Percentiles rank a stretch among this genome's conserved stretches.
phyloP scores from a whole-genome alignment of 192 early-diverging fungal species.

The Mortierella antarctica region DNA sequence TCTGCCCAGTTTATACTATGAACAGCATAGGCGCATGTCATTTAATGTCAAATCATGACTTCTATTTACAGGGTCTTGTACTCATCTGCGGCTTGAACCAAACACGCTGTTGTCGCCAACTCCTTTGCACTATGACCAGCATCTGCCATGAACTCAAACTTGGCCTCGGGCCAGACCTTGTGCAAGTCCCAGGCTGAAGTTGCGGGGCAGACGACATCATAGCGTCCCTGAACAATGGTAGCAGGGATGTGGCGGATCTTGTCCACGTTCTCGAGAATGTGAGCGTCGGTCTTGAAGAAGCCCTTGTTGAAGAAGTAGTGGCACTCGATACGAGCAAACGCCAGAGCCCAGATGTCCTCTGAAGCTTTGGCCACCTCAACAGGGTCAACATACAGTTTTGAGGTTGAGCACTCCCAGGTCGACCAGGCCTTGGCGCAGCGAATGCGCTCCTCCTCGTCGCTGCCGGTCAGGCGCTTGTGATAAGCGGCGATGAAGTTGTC shows the following conservation, averaged over 20 bases:
- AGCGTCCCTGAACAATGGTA: slow-evolving; percentile 65
- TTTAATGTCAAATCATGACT: too few species aligned
- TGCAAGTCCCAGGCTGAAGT: slow-evolving; percentile 54
- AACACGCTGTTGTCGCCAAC: slow-evolving; percentile 54
- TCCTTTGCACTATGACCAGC: slow-evolving; percentile 77
- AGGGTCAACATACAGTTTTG: slow-evolving; percentile 62
- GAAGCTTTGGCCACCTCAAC: slow-evolving; percentile 67
- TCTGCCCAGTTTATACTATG: too few species aligned
- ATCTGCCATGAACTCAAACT: slow-evolving; percentile 70
- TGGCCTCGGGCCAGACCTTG: slow-evolving; percentile 71
- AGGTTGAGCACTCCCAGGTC: slow-evolving; percentile 68
- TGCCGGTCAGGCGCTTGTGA: slow-evolving; percentile 70
- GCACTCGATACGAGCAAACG: slow-evolving; percentile 79
- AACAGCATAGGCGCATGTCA: too few species aligned
- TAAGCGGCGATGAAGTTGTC: slow-evolving; percentile 71
- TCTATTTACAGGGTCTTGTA: slow-evolving; percentile 58
- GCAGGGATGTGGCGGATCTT: slow-evolving; percentile 74
- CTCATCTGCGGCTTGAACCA: slow-evolving; percentile 72
- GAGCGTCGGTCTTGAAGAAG: slow-evolving; percentile 70
- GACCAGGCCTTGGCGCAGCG: slow-evolving; percentile 64
- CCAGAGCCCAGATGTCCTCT: slow-evolving; percentile 67
- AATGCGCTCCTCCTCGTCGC: slow-evolving; percentile 59
- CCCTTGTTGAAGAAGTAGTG: slow-evolving; percentile 78
- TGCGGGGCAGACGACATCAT: slow-evolving; percentile 50
- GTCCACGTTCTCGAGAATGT: slow-evolving; percentile 72